Evolutionary conservation across 2,329 filamentous ascomycete species (phyloP), one percentile per base, ranked within the genome.

Genomic region (Colletotrichum limetticola): DNA sequence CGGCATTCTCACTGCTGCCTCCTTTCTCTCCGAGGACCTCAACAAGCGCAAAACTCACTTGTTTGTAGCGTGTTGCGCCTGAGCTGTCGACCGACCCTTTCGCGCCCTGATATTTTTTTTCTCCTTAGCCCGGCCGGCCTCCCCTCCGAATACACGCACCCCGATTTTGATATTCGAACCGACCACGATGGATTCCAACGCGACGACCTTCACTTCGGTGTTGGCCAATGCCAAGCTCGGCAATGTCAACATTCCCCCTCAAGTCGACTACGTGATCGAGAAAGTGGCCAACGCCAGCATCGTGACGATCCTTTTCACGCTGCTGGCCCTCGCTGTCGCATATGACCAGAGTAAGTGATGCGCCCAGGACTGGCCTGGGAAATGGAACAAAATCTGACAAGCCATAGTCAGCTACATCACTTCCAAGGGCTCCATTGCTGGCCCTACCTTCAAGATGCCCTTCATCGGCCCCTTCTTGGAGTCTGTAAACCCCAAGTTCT

Each of bases 381-480:
- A 11, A 55, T 53, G 22, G 24, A 46, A 30, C 37, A 46, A n/a
- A 35, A n/a, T 37, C 63, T 74, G 53, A 71, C 68, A 42, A 24
- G 35, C 6, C 46, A 60, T 78, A 97, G 94, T 93, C 77, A 92
- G 89, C 82, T 97, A 96, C 81, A 86, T 94, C 76, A 86, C 88
- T 79, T 90, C 91, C 78, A 96, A 96, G 83, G 93, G 94, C 71
- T 89, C 89, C 30, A 95, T 97, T 78, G 90, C 89, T 64, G 94
- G 94, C 52, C 94, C 94, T 32, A 78, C 88, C 57, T 93, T 89
- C 87, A 97, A 97, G 84, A 86, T 92, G 71, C 94, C 94, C 55
- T 96, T 97, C 80, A 95, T 98, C 82, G 97, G 97, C n/a, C 96
- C 97, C 5, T 98, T 99, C 84, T 88, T 98, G 70, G 88, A 98